Evolutionary conservation across 2,329 filamentous ascomycete genomes (phyloP).

Genomic region (Sclerotinia sclerotiorum): DNA sequence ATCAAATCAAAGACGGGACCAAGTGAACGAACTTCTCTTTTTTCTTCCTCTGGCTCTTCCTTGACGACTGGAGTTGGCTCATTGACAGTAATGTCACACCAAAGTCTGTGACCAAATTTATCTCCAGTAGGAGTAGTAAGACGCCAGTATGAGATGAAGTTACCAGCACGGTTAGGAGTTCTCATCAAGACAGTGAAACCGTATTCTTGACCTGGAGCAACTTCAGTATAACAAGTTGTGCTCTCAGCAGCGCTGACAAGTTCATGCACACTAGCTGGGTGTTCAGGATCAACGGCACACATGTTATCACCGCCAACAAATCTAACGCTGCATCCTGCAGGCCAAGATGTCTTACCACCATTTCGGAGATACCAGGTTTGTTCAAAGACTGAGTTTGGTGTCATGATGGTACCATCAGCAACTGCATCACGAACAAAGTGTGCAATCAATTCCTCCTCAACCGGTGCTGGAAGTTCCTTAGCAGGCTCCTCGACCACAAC

Average conservation of each 20-base stretch:
- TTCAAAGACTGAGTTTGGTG: slow-evolving; percentile 72
- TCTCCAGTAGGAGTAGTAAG: slow-evolving; percentile 76
- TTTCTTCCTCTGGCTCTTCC: slow-evolving; percentile 44
- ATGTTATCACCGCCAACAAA: slow-evolving; percentile 96
- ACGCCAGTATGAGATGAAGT: slow-evolving; percentile 94
- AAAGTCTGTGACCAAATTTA: slow-evolving; percentile 89
- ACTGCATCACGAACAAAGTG: slow-evolving; percentile 78
- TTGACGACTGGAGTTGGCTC: slow-evolving; percentile 37
- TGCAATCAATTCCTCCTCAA: slow-evolving; percentile 52
- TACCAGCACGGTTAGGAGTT: slow-evolving; percentile 73
- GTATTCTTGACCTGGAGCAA: slow-evolving; percentile 72
- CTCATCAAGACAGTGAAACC: slow-evolving; percentile 84
- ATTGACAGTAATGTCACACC: slow-evolving; percentile 84
- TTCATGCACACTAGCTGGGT: slow-evolving; percentile 74
- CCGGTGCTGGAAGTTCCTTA: slow-evolving; percentile 38
- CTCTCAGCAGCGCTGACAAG: slow-evolving; percentile 80
- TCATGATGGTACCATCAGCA: slow-evolving; percentile 71
- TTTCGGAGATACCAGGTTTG: slow-evolving; percentile 94
- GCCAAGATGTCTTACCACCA: slow-evolving; percentile 76
- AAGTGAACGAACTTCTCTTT: slow-evolving; percentile 35
- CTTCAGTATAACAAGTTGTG: slow-evolving; percentile 66
- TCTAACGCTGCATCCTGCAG: slow-evolving; percentile 82
- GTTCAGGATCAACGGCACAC: slow-evolving; percentile 81
- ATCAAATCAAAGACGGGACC: background rate
- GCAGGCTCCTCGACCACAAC: slow-evolving; percentile 32